These are phyloP conservation scores for Penicillium sp. DNA, from an alignment of 2,329 filamentous ascomycete species.

Conservation along the genomic window DNA sequence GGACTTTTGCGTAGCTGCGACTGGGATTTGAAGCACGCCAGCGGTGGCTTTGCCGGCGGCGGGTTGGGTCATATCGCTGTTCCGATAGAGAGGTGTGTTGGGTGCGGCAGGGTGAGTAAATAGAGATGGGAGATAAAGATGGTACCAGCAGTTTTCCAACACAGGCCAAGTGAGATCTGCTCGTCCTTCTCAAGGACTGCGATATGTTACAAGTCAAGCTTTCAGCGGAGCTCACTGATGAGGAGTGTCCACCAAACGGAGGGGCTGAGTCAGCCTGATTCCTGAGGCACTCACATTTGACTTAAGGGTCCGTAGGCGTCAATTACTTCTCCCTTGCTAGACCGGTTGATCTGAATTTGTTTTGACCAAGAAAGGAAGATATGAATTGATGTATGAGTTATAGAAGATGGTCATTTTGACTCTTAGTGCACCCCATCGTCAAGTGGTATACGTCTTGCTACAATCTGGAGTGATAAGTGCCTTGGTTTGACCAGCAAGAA, in stretches of 20 bases:
- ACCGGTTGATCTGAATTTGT: no score
- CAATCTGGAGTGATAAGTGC: no score
- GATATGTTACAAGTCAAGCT: neutral
- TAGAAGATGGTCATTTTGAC: no score
- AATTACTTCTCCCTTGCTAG: no score
- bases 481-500: neutral
- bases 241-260: neutral
- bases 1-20: constrained; percentile 49
- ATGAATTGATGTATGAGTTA: no score
- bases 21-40: constrained; percentile 56
- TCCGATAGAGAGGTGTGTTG: neutral
- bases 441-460: no score
- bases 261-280: constrained; percentile 2
- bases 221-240: neutral
- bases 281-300: neutral
- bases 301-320: no score
- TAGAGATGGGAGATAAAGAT: no score
- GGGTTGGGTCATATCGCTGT: constrained; percentile 31
- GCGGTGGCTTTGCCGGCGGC: constrained; percentile 43
- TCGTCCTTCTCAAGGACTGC: neutral
- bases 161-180: neutral
- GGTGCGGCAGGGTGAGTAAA: neutral
- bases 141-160: no score
- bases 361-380: no score
- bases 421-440: no score